Conservation (phyloP, 306 rosid genomes). For the Urtica urens region DNA sequence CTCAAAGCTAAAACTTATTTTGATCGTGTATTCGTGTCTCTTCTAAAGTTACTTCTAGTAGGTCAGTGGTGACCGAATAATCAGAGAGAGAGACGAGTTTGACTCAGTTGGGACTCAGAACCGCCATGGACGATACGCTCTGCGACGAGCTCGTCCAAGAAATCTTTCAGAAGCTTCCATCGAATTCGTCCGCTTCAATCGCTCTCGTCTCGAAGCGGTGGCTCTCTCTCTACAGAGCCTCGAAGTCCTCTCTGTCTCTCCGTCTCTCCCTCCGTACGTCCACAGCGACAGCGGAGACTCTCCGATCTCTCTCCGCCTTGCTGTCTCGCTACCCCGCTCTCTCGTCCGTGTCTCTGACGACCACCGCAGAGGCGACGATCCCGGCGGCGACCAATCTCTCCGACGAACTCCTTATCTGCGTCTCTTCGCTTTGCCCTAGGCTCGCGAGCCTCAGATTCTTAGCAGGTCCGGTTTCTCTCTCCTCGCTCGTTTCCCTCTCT, state of each 20-base stretch:
- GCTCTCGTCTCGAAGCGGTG: constrained; percentile 76
- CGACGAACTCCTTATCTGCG: constrained; percentile 25
- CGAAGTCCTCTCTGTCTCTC: constrained; percentile 56
- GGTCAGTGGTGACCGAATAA: background rate
- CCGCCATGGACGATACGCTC: constrained; percentile 38
- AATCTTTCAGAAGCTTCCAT: constrained; percentile 53
- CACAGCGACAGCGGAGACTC: background rate
- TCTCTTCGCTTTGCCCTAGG: constrained; percentile 27
- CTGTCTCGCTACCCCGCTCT: constrained; percentile 56
- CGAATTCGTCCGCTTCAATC: constrained; percentile 38
- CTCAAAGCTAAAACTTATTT: too few relatives aligned
- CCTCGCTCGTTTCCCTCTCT: constrained; percentile 60
- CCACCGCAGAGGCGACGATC: constrained; percentile 23
- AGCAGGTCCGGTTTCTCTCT: constrained; percentile 39
- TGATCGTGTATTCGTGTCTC: background rate
- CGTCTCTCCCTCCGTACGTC: constrained; percentile 26
- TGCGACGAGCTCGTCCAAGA: constrained; percentile 76
- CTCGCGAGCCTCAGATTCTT: constrained; percentile 41
- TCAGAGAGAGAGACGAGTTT: background rate
- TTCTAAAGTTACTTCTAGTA: background rate
- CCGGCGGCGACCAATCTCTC: constrained; percentile 1
- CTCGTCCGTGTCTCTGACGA: constrained; percentile 39
- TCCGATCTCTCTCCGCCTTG: constrained; percentile 35
- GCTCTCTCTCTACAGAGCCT: constrained; percentile 66
- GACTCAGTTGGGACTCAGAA: background rate